These are phyloP conservation scores for Lasiodiplodia sp. DNA, from an alignment of 2,329 filamentous ascomycete genomes.

Conservation along the genomic window DNA sequence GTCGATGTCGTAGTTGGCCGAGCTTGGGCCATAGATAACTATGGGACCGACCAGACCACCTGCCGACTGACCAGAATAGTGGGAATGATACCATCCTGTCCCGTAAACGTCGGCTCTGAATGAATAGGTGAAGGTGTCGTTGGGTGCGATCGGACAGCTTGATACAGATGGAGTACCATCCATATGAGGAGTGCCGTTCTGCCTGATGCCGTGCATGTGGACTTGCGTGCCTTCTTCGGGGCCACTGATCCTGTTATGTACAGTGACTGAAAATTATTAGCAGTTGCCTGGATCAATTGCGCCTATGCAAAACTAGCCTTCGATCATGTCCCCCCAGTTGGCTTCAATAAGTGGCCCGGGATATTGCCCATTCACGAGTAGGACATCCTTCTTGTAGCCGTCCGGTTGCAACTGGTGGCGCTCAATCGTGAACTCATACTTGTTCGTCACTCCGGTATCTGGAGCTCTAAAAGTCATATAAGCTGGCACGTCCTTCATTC, in stretches of 20 bases:
- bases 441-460: slow-evolving; percentile 9
- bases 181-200: slow-evolving; percentile 42
- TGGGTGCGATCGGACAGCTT: slow-evolving; percentile 47
- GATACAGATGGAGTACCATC: slow-evolving; percentile 45
- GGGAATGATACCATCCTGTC: slow-evolving; percentile 37
- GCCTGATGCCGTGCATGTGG: slow-evolving; percentile 45
- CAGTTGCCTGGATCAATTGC: background rate
- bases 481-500: background rate
- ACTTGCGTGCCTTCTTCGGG: slow-evolving; percentile 42
- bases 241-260: slow-evolving; percentile 7
- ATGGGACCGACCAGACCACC: slow-evolving; percentile 40
- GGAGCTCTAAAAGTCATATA: background rate
- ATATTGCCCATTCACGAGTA: slow-evolving; percentile 43
- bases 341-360: slow-evolving; percentile 44
- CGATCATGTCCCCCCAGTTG: slow-evolving; percentile 43
- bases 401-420: slow-evolving; percentile 34
- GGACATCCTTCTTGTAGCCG: slow-evolving; percentile 39
- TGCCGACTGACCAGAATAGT: slow-evolving; percentile 40
- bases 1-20: slow-evolving; percentile 38
- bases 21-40: slow-evolving; percentile 38
- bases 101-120: slow-evolving; percentile 43
- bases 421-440: slow-evolving; percentile 31
- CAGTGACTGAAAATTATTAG: slow-evolving; percentile 18
- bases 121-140: slow-evolving; percentile 36
- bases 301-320: slow-evolving; percentile 31